A percentile compares a stretch with the other conserved stretches of the same genome.
These are phyloP conservation scores for Aspergillus tubingensis DNA, from an alignment of 2,329 filamentous ascomycete species.

Conservation along the genomic window DNA sequence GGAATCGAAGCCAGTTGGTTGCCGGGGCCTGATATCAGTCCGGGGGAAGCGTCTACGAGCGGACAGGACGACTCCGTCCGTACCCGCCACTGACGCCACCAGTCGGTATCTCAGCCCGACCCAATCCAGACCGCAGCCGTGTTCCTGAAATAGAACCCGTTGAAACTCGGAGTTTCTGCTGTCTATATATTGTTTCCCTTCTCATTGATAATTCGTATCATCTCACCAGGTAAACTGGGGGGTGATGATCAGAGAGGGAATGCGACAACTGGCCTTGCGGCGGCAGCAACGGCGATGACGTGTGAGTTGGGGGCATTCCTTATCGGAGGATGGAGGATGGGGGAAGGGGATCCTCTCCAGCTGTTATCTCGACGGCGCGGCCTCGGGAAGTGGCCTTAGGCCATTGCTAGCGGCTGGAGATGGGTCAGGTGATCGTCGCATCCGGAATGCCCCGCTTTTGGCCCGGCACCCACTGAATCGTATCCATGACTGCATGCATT, in stretches of 20 bases:
- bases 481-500: not conserved
- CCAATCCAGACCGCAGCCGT: conserved; percentile 4
- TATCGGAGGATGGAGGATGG: not conserved
- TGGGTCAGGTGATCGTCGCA: conserved; percentile 28
- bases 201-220: too few relatives aligned
- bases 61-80: conserved; percentile 16
- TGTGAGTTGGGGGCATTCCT: conserved; percentile 13
- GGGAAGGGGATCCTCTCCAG: conserved; percentile 4
- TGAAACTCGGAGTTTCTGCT: not conserved
- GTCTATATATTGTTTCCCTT: not conserved
- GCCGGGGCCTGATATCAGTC: conserved; percentile 6
- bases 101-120: conserved; percentile 14
- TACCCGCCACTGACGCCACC: conserved; percentile 32
- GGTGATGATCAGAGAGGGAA: not conserved
- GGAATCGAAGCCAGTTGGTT: not conserved
- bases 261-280: not conserved
- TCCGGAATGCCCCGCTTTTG: conserved; percentile 14
- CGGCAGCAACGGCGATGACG: conserved; percentile 17
- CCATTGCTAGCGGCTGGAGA: conserved; percentile 2
- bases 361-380: conserved; percentile 7
- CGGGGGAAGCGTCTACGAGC: not conserved
- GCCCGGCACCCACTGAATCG: not conserved
- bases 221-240: not conserved
- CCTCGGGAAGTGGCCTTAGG: conserved; percentile 12
- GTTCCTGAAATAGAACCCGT: conserved; percentile 1